Evolutionary conservation across 1,139 yeast genomes (phyloP).

Genomic region (Yamadazyma taylorii): DNA sequence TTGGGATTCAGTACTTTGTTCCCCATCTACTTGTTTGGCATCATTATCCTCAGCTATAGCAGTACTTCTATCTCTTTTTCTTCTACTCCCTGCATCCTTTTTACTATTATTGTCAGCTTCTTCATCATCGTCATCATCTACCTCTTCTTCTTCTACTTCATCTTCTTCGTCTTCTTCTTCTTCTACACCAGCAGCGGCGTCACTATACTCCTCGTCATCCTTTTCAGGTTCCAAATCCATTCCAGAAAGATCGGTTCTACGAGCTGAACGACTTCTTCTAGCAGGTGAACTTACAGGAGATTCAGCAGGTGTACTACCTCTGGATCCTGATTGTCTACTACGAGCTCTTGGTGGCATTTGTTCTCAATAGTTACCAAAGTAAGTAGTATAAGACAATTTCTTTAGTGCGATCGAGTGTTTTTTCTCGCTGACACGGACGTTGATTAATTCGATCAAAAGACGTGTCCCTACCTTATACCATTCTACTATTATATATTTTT

Average conservation of each 20-base stretch:
- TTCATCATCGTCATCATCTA: conserved; percentile 13
- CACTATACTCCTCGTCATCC: conserved; percentile 27
- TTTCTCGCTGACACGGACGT: no score
- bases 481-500: neutral
- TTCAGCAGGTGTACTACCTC: conserved; percentile 5
- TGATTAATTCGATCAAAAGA: no score
- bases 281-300: conserved; percentile 8
- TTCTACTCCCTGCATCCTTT: conserved; percentile 20
- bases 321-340: conserved; percentile 1
- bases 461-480: neutral
- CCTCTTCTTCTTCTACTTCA: conserved; percentile 11
- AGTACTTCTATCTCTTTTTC: conserved; percentile 17
- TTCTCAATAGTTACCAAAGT: neutral
- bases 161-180: conserved; percentile 12
- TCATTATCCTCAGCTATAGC: conserved; percentile 18
- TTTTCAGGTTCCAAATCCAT: conserved; percentile 27
- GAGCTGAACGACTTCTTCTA: conserved; percentile 11
- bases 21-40: conserved; percentile 11
- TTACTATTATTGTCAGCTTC: conserved; percentile 3
- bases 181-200: conserved; percentile 14
- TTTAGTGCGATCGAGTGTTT: no score
- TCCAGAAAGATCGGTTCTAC: conserved; percentile 26
- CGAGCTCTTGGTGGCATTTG: conserved; percentile 6
- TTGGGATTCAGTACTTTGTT: conserved; percentile 21
- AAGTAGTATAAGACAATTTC: no score